Percentiles rank a stretch among this genome's conserved stretches.
Evolutionary conservation across 148 eudicot species (phyloP).

Genomic region (Camellia granthamiana): DNA sequence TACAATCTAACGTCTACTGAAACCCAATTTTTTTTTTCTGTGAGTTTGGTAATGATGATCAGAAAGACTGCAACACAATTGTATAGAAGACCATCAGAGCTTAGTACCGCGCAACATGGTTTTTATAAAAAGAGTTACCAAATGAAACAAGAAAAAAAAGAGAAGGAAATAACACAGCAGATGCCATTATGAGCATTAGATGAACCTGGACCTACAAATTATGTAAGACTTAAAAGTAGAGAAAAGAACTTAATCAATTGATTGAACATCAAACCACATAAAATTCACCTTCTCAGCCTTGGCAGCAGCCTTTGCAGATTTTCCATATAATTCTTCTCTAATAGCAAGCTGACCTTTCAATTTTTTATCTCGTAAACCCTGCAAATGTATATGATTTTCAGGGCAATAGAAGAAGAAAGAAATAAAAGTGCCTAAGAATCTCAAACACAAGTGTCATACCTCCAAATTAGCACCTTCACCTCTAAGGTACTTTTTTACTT

Average conservation of each 20-base stretch:
- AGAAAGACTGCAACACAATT: slow-evolving; percentile 1
- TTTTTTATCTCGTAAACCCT: slow-evolving; percentile 76
- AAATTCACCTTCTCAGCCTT: slow-evolving; percentile 71
- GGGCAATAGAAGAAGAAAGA: slow-evolving; percentile 1
- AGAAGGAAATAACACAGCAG: not conserved
- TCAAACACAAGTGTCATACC: slow-evolving; percentile 37
- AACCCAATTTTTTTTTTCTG: not conserved
- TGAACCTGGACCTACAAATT: not conserved
- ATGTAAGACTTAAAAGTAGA: not conserved
- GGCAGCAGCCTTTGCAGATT: slow-evolving; percentile 74
- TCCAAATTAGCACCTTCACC: slow-evolving; percentile 67
- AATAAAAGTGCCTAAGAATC: not conserved
- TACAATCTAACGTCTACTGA: not conserved
- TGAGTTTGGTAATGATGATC: not conserved
- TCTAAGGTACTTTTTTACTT: slow-evolving; percentile 69
- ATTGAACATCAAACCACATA: not conserved
- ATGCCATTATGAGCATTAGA: not conserved
- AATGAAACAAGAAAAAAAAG: not conserved
- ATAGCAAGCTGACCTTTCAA: slow-evolving; percentile 80
- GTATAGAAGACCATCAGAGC: not conserved
- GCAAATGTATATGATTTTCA: slow-evolving; percentile 18
- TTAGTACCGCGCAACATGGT: not conserved
- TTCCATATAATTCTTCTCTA: slow-evolving; percentile 58
- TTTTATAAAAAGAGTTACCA: not conserved
- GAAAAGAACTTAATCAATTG: not conserved